phyloP scores from a whole-genome alignment of 352 stramenopile species.

The Phytophthora agathidicida region DNA sequence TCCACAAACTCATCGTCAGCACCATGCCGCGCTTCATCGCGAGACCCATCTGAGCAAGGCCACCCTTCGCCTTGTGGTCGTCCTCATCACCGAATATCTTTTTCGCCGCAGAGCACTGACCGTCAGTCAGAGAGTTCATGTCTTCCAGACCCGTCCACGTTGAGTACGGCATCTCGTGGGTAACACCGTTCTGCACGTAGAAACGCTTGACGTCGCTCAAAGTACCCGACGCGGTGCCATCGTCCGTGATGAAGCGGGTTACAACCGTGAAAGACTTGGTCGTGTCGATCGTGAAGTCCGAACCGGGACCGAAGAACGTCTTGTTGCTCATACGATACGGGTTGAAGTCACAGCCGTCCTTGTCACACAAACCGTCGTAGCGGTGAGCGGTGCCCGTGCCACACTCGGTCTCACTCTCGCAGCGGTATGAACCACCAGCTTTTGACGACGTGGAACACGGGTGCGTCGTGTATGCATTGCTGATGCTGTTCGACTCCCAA shows the following conservation, averaged over 20 bases:
- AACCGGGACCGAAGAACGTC: constrained; percentile 29
- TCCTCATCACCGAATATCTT: constrained; percentile 51
- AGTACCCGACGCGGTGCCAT: constrained; percentile 17
- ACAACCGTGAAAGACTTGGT: constrained; percentile 31
- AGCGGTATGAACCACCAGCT: constrained; percentile 29
- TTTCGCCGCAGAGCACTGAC: constrained; percentile 25
- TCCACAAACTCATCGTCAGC: constrained; percentile 73
- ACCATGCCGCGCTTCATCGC: constrained; percentile 65
- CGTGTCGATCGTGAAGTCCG: constrained; percentile 26
- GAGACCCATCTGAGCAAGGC: constrained; percentile 45
- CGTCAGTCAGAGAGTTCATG: constrained; percentile 30
- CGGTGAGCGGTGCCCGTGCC: constrained; percentile 7
- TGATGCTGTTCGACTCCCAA: too few species aligned
- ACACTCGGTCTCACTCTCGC: constrained; percentile 18
- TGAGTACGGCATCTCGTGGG: constrained; percentile 20
- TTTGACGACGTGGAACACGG: constrained; percentile 28
- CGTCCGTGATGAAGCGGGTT: constrained; percentile 34
- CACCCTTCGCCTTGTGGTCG: constrained; percentile 41
- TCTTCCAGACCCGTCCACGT: constrained; percentile 13
- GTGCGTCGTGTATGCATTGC: constrained; percentile 43
- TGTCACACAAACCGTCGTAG: constrained; percentile 32
- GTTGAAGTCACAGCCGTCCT: constrained; percentile 36
- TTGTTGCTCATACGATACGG: constrained; percentile 36
- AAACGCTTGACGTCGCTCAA: constrained; percentile 23
- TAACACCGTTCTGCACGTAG: constrained; percentile 25